Conservation (phyloP, 2,329 filamentous ascomycete genomes). For the Fusarium marasasianum region DNA sequence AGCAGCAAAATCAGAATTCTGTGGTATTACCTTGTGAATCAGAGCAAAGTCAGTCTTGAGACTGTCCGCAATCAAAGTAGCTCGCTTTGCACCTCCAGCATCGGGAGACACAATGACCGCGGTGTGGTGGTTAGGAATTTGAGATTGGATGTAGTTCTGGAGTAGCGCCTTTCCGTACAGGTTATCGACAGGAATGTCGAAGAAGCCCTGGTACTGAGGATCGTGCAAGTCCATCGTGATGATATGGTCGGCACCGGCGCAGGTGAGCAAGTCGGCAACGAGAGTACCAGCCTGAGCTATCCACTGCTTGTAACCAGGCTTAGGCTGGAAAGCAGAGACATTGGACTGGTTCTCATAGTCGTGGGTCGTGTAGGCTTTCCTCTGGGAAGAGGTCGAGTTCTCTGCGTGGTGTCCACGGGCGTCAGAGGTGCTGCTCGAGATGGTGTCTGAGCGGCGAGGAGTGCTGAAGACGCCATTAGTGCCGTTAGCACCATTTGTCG, state of each 20-base stretch:
- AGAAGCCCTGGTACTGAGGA: slow-evolving; percentile 97
- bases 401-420: slow-evolving; percentile 51
- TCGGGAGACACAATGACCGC: slow-evolving; percentile 96
- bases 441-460: slow-evolving; percentile 49
- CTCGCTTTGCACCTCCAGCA: slow-evolving; percentile 94
- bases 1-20: slow-evolving; percentile 36
- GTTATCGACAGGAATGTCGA: slow-evolving; percentile 98
- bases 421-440: slow-evolving; percentile 48
- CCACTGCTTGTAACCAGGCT: slow-evolving; percentile 98
- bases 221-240: slow-evolving; percentile 98
- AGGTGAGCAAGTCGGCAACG: slow-evolving; percentile 92
- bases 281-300: slow-evolving; percentile 96
- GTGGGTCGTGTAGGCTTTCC: slow-evolving; percentile 66
- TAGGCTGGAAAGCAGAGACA: slow-evolving; percentile 72
- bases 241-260: slow-evolving; percentile 94
- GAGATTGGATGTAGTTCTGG: slow-evolving; percentile 77
- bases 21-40: slow-evolving; percentile 82
- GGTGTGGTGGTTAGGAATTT: slow-evolving; percentile 84
- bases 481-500: slow-evolving; percentile 40
- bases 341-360: slow-evolving; percentile 70
- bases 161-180: slow-evolving; percentile 84
- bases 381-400: slow-evolving; percentile 53
- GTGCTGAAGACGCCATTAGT: slow-evolving; percentile 44
- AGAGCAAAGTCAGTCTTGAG: slow-evolving; percentile 95
- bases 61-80: slow-evolving; percentile 92